Evolutionary conservation across 2,329 filamentous ascomycete genomes (phyloP).

Genomic region (Tolypocladium pustulatum): DNA sequence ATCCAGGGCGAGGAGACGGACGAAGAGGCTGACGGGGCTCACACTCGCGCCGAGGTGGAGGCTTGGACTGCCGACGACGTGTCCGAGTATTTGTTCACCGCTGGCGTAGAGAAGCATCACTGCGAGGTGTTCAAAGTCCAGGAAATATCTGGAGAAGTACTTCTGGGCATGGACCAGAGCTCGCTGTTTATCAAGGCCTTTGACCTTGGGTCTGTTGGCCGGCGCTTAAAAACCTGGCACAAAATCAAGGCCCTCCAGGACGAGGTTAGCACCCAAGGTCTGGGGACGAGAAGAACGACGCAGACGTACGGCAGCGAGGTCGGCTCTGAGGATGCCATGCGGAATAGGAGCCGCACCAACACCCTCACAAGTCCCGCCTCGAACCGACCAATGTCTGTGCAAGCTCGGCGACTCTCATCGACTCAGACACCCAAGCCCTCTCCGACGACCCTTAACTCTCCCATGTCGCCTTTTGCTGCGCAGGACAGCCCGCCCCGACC

Average conservation of each 20-base stretch:
- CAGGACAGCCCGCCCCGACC: conserved; percentile 36
- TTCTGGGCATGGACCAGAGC: conserved; percentile 90
- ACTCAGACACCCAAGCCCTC: conserved; percentile 37
- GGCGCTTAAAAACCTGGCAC: conserved; percentile 88
- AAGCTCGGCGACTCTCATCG: conserved; percentile 37
- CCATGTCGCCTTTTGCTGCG: conserved; percentile 24
- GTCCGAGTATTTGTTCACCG: conserved; percentile 76
- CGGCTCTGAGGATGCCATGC: conserved; percentile 42
- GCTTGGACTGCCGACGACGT: conserved; percentile 74
- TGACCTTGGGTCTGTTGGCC: conserved; percentile 81
- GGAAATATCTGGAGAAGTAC: conserved; percentile 87
- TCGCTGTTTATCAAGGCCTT: conserved; percentile 94
- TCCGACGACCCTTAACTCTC: conserved; percentile 31
- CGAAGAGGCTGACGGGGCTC: conserved; percentile 72
- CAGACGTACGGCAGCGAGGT: conserved; percentile 48
- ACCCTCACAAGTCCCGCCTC: conserved; percentile 40
- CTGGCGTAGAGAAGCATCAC: conserved; percentile 77
- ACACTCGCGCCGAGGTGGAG: conserved; percentile 63
- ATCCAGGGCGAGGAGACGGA: conserved; percentile 93
- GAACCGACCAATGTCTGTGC: conserved; percentile 35
- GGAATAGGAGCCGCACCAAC: conserved; percentile 44
- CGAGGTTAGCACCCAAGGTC: conserved; percentile 53
- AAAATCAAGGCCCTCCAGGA: conserved; percentile 89
- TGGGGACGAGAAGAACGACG: conserved; percentile 39
- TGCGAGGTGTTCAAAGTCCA: conserved; percentile 93